Conservation (phyloP, 2,329 filamentous ascomycete genomes). For the Harringtonia aguacate region DNA sequence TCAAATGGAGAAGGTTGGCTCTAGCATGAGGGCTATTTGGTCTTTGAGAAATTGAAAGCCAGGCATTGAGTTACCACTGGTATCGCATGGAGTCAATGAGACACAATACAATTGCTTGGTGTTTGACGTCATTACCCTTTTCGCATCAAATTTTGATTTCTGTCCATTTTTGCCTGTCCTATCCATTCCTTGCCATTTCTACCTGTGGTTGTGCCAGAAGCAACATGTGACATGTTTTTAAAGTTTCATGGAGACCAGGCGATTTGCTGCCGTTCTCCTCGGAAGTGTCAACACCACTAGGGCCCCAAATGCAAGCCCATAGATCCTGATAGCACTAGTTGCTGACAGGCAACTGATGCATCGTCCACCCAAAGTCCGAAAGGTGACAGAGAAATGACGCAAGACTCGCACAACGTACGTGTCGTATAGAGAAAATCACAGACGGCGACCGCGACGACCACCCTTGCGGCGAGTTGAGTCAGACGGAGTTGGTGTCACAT, state of each 20-base stretch:
- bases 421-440: conserved; percentile 43
- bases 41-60: no score
- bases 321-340: conserved; percentile 31
- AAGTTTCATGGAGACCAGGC: conserved; percentile 49
- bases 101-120: no score
- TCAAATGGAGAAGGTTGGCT: conserved; percentile 49
- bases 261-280: conserved; percentile 55
- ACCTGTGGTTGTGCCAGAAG: conserved; percentile 26
- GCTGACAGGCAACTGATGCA: conserved; percentile 20
- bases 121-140: not conserved
- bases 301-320: not conserved
- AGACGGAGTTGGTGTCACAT: conserved; percentile 97
- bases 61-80: no score
- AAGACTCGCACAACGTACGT: not conserved
- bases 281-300: conserved; percentile 59
- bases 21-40: conserved; percentile 44
- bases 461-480: conserved; percentile 99
- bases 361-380: not conserved
- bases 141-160: not conserved
- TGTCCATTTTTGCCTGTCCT: not conserved
- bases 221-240: conserved; percentile 36
- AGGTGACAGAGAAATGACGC: not conserved
- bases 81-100: no score
- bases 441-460: conserved; percentile 99
- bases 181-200: not conserved